A percentile compares a stretch with the other conserved stretches of the same genome.
phyloP scores from a whole-genome alignment of 2,329 filamentous ascomycete species.

The Cryphonectria radicalis region DNA sequence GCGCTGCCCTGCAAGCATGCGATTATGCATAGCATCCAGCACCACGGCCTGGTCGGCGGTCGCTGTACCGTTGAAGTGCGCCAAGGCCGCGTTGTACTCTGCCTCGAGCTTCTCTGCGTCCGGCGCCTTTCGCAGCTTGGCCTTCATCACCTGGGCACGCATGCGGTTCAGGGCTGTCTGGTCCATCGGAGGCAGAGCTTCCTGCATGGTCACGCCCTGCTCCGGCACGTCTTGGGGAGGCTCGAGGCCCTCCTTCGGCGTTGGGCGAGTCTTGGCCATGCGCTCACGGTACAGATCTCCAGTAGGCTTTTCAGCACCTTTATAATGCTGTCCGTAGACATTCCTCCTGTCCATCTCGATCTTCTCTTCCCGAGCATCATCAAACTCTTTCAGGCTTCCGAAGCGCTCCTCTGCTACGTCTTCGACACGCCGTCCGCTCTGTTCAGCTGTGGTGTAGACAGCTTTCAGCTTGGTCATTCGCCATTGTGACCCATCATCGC shows the following conservation, averaged over 20 bases:
- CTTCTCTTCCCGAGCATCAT: conserved; percentile 91
- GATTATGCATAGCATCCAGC: conserved; percentile 85
- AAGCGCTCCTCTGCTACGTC: conserved; percentile 83
- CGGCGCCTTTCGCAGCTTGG: conserved; percentile 78
- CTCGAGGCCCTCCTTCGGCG: conserved; percentile 40
- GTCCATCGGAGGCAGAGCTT: conserved; percentile 62
- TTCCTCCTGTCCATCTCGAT: conserved; percentile 83
- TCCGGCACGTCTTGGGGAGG: conserved; percentile 42
- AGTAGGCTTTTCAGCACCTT: conserved; percentile 82
- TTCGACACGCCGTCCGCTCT: conserved; percentile 73
- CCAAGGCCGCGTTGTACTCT: conserved; percentile 79
- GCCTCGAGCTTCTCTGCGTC: conserved; percentile 78
- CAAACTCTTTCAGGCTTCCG: conserved; percentile 81
- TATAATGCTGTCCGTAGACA: conserved; percentile 83
- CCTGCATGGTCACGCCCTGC: conserved; percentile 65
- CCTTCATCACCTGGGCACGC: conserved; percentile 94
- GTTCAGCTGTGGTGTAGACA: conserved; percentile 79
- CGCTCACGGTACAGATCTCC: conserved; percentile 85
- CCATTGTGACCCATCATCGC: conserved; percentile 89
- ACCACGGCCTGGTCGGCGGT: conserved; percentile 71
- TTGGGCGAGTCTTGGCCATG: conserved; percentile 58
- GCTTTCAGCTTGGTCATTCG: conserved; percentile 93
- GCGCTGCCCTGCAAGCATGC: conserved; percentile 76
- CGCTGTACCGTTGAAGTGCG: conserved; percentile 57
- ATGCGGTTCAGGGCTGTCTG: conserved; percentile 84